Conservation (phyloP, 352 stramenopile species). For the Aphanomyces stellatus region DNA sequence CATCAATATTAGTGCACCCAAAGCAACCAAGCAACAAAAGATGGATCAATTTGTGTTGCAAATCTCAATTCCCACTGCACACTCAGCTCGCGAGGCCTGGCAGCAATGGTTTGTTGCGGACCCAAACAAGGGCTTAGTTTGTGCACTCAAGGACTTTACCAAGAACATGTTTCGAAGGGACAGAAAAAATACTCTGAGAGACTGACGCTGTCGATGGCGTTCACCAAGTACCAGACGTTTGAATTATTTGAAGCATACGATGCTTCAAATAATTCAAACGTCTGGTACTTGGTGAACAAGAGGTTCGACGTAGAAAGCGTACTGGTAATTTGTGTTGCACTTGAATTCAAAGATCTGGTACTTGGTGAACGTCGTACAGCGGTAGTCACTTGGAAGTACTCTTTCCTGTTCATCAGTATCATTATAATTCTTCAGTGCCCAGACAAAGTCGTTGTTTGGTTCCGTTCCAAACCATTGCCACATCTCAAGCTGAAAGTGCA, state of each 20-base stretch:
- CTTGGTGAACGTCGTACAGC: not conserved
- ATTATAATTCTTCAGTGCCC: slow-evolving; percentile 7
- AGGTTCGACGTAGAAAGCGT: no score
- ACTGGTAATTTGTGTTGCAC: no score
- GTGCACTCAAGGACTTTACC: slow-evolving; percentile 2
- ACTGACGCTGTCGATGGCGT: not conserved
- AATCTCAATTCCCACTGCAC: slow-evolving; percentile 1
- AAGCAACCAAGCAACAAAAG: not conserved
- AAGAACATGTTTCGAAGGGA: not conserved
- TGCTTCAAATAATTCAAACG: slow-evolving; percentile 8
- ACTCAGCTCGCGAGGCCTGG: not conserved
- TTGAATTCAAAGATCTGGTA: no score
- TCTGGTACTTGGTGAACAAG: no score
- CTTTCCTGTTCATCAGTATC: not conserved
- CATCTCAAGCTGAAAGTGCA: not conserved
- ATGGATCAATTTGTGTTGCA: not conserved
- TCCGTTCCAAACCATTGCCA: slow-evolving; percentile 3
- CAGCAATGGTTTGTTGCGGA: slow-evolving; percentile 8
- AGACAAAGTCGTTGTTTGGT: not conserved
- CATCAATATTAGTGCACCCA: not conserved
- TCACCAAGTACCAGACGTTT: not conserved
- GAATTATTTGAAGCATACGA: slow-evolving; percentile 3
- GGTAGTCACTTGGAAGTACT: slow-evolving; percentile 4
- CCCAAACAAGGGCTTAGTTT: not conserved
- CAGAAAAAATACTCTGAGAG: slow-evolving; percentile 14